Percentiles rank a stretch among this genome's conserved stretches.
Evolutionary conservation across 164 flowering plant species (phyloP).

Genomic region (Stephania cephalantha): DNA sequence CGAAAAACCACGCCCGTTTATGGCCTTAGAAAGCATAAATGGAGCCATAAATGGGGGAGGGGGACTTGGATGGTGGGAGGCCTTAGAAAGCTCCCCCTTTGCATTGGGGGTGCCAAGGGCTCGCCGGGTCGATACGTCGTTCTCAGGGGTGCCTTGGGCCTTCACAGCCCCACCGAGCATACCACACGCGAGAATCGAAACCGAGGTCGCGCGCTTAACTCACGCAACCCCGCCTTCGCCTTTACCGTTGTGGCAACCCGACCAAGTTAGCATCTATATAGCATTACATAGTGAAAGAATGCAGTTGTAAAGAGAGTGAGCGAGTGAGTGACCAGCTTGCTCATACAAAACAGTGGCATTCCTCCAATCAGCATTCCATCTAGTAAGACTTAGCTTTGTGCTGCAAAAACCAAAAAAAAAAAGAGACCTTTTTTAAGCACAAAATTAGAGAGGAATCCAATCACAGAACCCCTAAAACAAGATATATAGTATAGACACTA

Average conservation of each 20-base stretch:
- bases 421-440: not conserved
- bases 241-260: not conserved
- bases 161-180: too few relatives aligned
- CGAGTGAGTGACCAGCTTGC: slow-evolving; percentile 63
- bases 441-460: not conserved
- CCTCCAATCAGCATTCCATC: slow-evolving; percentile 98
- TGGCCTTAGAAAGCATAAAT: too few relatives aligned
- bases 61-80: too few relatives aligned
- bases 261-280: not conserved
- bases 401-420: slow-evolving; percentile 26
- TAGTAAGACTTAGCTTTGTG: slow-evolving; percentile 75
- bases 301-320: not conserved
- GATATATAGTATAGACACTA: too few relatives aligned
- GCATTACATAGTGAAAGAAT: not conserved
- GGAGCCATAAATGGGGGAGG: too few relatives aligned
- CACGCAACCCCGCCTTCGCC: not conserved
- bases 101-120: too few relatives aligned
- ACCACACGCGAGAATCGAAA: too few relatives aligned
- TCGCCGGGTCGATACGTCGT: too few relatives aligned
- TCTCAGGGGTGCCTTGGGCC: too few relatives aligned
- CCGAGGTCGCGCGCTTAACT: not conserved
- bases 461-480: not conserved
- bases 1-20: too few relatives aligned
- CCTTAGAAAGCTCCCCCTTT: too few relatives aligned
- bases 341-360: slow-evolving; percentile 72